Evolutionary conservation across 768 basidiomycete species (phyloP).

Genomic region (Mycena latifolia): DNA sequence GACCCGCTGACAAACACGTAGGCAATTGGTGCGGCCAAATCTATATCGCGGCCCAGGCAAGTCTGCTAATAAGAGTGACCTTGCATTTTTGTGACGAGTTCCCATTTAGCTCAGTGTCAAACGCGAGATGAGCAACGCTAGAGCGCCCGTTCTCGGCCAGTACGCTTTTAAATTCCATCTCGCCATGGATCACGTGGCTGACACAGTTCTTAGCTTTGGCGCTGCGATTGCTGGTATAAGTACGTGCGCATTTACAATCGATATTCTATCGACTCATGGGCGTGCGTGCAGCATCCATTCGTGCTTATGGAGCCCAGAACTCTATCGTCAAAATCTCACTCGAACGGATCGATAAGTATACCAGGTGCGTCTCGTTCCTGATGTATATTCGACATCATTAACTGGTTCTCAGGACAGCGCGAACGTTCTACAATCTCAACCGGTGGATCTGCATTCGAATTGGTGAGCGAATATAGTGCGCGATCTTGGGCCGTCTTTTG

Average conservation of each 20-base stretch:
- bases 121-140: conserved; percentile 43
- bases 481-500: not conserved
- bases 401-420: conserved; percentile 34
- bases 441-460: conserved; percentile 54
- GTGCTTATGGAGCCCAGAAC: conserved; percentile 62
- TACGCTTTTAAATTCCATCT: conserved; percentile 40
- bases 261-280: not conserved
- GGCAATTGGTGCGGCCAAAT: conserved; percentile 48
- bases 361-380: conserved; percentile 24
- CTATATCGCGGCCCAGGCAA: conserved; percentile 41
- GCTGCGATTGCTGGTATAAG: conserved; percentile 60
- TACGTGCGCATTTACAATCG: conserved; percentile 26
- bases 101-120: conserved; percentile 35
- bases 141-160: conserved; percentile 46
- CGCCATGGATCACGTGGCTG: not conserved
- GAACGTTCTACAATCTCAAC: conserved; percentile 55
- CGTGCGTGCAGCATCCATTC: conserved; percentile 49
- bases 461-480: not conserved
- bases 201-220: conserved; percentile 44
- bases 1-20: conserved; percentile 12
- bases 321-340: conserved; percentile 50
- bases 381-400: not conserved
- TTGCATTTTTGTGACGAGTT: not conserved
- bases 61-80: not conserved
- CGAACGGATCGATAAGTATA: conserved; percentile 56